Evolutionary conservation across 1,284 basidiomycete species (phyloP), one percentile per base, ranked within the genome.

Genomic region (Phaffia rhodozyma): DNA sequence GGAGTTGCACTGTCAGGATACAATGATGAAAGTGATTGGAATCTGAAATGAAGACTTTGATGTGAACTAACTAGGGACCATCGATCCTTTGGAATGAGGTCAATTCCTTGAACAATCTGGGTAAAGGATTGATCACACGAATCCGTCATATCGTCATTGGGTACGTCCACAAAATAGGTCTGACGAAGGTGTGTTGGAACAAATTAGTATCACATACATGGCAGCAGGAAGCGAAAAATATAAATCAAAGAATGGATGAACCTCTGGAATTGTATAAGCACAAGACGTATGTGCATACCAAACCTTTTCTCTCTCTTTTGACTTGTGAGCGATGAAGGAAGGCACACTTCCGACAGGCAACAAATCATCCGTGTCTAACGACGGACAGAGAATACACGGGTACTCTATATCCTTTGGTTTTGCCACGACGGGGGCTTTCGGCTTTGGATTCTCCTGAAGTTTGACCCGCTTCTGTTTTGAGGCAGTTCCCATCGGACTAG

Each of bases 331-430:
- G 57, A 67, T 67, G 43, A 30, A 34, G 47, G 59, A 27, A 27
- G 57, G 62, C 27, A 61, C 61, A 25, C 50, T 32, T 25, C 43
- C 48, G n/a, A 91, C 86, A 1, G 77, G 81, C 48, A 89, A 74
- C 32, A 92, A 77, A 2, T 80, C 84, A 1, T 81, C 80, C 25
- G 69, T 74, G 53, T 76, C 78, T 67, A 75, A 77, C 0, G 84
- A 86, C 3, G 86, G 80, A 69, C 90, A 93, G n/a, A 93, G 78
- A 63, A 89, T 86, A 68, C 90, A 93, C 2, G 86, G 87, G 71
- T 82, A 86, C 2, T 63, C 51, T 67, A 70, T 1, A 66, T 84
- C 80, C 53, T 79, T 56, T 20, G 48, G 58, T 58, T 67, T 64
- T 47, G 60, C 54, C 32, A 67, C 53, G 30, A 68, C 38, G 5